A percentile compares a stretch with the other conserved stretches of the same genome.
Evolutionary conservation across 495 filamentous ascomycete species (phyloP).

Genomic region (Tetracladium marchalianum): DNA sequence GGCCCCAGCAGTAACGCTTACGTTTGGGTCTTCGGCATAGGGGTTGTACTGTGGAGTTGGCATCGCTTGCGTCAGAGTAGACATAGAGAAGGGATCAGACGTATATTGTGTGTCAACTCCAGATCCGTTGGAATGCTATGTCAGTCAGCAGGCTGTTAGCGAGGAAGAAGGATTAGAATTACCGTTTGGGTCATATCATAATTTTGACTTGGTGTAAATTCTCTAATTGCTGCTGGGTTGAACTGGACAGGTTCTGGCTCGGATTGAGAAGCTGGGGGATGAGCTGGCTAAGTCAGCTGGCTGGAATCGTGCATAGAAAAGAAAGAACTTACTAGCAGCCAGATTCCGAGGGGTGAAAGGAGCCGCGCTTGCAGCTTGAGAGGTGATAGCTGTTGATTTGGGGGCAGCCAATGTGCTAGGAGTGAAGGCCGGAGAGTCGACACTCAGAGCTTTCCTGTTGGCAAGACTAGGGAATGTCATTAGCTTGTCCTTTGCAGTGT

Average conservation of each 20-base stretch:
- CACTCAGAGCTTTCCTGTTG: slow-evolving; percentile 68
- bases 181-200: slow-evolving; percentile 57
- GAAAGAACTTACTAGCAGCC: slow-evolving; percentile 12
- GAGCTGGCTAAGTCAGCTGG: slow-evolving; percentile 14
- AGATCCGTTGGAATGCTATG: slow-evolving; percentile 7
- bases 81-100: slow-evolving; percentile 54
- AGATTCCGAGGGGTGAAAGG: slow-evolving; percentile 64
- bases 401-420: slow-evolving; percentile 42
- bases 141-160: neutral
- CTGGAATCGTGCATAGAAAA: neutral
- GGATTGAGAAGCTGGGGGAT: slow-evolving; percentile 43
- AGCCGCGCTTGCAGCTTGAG: slow-evolving; percentile 80
- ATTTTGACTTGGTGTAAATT: slow-evolving; percentile 66
- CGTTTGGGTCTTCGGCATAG: slow-evolving; percentile 49
- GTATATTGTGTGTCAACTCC: slow-evolving; percentile 9
- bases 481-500: neutral
- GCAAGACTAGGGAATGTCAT: neutral
- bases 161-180: slow-evolving; percentile 15
- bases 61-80: slow-evolving; percentile 40
- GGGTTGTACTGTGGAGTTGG: slow-evolving; percentile 51
- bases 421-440: slow-evolving; percentile 93
- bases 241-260: slow-evolving; percentile 31
- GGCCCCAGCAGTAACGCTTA: slow-evolving; percentile 34
- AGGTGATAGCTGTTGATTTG: slow-evolving; percentile 54
- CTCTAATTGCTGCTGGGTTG: slow-evolving; percentile 51